These are phyloP conservation scores for Solanum rostratum DNA, from an alignment of 257 asterid genomes.

Conservation along the genomic window DNA sequence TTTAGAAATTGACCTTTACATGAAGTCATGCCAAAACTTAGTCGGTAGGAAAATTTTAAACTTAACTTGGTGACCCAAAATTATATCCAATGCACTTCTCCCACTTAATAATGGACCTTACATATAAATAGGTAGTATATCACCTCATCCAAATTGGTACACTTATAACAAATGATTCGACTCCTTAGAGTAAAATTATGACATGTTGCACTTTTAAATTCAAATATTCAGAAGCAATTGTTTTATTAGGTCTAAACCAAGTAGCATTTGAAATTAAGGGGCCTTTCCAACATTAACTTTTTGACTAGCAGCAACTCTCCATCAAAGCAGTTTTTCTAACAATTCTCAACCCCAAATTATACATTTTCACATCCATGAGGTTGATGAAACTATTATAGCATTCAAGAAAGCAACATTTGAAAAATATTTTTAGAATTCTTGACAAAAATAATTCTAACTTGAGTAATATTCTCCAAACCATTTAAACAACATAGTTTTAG, in stretches of 20 bases:
- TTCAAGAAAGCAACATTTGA: neutral
- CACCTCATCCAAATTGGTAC: too few species aligned
- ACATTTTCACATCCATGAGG: neutral
- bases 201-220: neutral
- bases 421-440: neutral
- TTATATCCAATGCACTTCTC: too few species aligned
- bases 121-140: too few species aligned
- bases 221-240: neutral
- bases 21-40: too few species aligned
- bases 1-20: too few species aligned
- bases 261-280: neutral
- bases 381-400: neutral
- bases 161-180: too few species aligned
- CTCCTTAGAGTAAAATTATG: too few species aligned
- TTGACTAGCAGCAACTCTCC: neutral
- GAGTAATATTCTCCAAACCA: neutral
- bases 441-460: neutral
- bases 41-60: too few species aligned
- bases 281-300: neutral
- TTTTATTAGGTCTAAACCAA: neutral
- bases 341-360: neutral
- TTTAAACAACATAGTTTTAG: neutral
- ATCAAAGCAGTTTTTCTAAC: neutral
- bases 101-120: too few species aligned
- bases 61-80: too few species aligned